Evolutionary conservation across 352 stramenopile species (phyloP).

Genomic region (Plasmopara viticola): DNA sequence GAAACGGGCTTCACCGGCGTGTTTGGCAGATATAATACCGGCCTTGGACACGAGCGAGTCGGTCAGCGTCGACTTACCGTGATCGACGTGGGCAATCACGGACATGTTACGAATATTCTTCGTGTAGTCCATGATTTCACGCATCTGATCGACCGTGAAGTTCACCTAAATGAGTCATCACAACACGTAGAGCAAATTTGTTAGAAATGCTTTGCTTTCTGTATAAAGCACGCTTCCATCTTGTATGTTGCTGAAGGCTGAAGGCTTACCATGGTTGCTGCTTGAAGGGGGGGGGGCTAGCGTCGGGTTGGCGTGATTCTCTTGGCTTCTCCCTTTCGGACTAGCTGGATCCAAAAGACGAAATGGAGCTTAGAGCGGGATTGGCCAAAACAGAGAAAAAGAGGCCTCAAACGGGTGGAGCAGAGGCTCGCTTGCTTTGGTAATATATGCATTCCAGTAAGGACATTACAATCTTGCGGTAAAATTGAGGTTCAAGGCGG

Average conservation of each 20-base stretch:
- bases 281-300: slow-evolving; percentile 15
- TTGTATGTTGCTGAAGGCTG: background rate
- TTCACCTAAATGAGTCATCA: slow-evolving; percentile 86
- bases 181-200: too few species aligned
- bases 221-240: too few species aligned
- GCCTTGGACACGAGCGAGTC: slow-evolving; percentile 99
- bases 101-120: slow-evolving; percentile 99
- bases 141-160: slow-evolving; percentile 99
- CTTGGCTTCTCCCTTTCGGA: slow-evolving; percentile 29
- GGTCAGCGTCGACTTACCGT: slow-evolving; percentile 99
- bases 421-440: slow-evolving; percentile 25
- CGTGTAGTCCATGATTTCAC: slow-evolving; percentile 97
- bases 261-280: slow-evolving; percentile 46
- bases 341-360: slow-evolving; percentile 54
- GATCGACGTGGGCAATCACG: slow-evolving; percentile 99
- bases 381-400: slow-evolving; percentile 12
- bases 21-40: slow-evolving; percentile 98
- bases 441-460: slow-evolving; percentile 21
- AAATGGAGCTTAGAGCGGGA: slow-evolving; percentile 30
- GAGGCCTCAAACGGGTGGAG: slow-evolving; percentile 44
- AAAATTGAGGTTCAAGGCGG: slow-evolving; percentile 33
- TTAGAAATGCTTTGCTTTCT: background rate
- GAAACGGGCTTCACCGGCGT: slow-evolving; percentile 97
- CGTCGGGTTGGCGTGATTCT: slow-evolving; percentile 15
- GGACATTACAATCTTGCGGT: slow-evolving; percentile 26